Conservation (phyloP, 257 asterid species). For the Linaria vulgaris region DNA sequence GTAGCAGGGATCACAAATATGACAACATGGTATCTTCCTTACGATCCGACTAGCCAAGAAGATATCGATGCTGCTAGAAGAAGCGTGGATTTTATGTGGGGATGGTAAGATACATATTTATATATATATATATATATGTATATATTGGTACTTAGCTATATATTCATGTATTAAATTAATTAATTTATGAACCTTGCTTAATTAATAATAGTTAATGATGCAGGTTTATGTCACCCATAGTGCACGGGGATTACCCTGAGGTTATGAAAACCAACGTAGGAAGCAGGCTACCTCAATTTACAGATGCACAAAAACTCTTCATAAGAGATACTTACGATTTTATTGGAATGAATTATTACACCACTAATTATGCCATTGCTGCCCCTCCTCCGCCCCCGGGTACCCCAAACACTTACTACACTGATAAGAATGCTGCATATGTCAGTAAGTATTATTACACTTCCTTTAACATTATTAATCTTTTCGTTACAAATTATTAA, state of each 20-base stretch:
- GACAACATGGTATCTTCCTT: slow-evolving; percentile 19
- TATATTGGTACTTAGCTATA: no score
- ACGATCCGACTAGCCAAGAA: background rate
- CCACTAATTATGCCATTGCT: slow-evolving; percentile 20
- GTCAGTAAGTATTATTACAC: slow-evolving; percentile 21
- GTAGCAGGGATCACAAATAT: slow-evolving; percentile 21
- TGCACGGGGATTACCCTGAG: slow-evolving; percentile 31
- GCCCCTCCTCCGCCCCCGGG: background rate
- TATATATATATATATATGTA: no score
- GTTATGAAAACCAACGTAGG: slow-evolving; percentile 23
- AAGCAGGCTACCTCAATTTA: slow-evolving; percentile 23
- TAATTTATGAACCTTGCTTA: background rate
- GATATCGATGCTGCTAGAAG: slow-evolving; percentile 15
- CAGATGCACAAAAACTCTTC: background rate
- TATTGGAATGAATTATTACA: slow-evolving; percentile 37
- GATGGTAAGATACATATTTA: no score
- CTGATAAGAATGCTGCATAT: slow-evolving; percentile 20
- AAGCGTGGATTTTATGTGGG: slow-evolving; percentile 27
- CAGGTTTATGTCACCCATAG: slow-evolving; percentile 34
- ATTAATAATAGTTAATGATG: no score
- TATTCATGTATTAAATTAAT: no score
- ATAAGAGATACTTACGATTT: slow-evolving; percentile 32
- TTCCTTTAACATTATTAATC: background rate
- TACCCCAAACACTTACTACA: slow-evolving; percentile 4
- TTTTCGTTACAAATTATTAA: no score